Base-by-base conservation (phyloP, 2,329 filamentous ascomycete genomes). In the Whalleya microplaca region DNA sequence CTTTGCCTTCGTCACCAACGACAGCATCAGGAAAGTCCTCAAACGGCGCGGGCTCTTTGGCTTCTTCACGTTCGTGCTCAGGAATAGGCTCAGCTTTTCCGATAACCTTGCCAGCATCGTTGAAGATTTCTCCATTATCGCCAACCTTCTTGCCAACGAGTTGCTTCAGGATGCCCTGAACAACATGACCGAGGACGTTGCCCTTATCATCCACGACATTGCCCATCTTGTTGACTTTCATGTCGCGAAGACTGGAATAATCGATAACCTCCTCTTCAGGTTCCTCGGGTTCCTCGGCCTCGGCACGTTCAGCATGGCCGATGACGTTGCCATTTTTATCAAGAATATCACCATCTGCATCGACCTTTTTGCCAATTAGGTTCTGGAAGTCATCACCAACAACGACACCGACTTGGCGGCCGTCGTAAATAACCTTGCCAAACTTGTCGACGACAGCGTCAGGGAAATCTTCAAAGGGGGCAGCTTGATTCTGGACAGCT, bases 71-170 rank as follows among this genome's bases (percentile, higher is more conserved):
- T 62, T 86, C 83, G 16, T 71, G 72, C 2, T 80, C 75, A 2
- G 87, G 82, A 56, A 89, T 82, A 12, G 87, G 81, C 72, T 91
- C 87, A 43, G 81, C 85, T 51, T 83, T 82, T 27, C 88, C 89
- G 48, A 91, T 82, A 40, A 88, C 78, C 70, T 90, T 84, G 58
- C 88, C 89, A 5, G 78, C 78, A 58, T 90, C 87, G 67, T 86
- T 86, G 84, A 85, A 91, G 74, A 91, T 87, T 62, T 88, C 79
- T 44, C 89, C 89, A 37, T 89, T 75, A 51, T 83, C 84, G 59
- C 90, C 87, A 32, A 85, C 77, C 67, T 83, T 83, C 66, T 83
- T 84, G 64, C 87, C 87, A 29, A 86, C 72, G 5, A 91, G 79
- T 59, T 88, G 78, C 71, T 87, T 83, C 18, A 84, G 64, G 16